Base-by-base conservation (phyloP, 208 protist species). In the Crithidia bombi region DNA sequence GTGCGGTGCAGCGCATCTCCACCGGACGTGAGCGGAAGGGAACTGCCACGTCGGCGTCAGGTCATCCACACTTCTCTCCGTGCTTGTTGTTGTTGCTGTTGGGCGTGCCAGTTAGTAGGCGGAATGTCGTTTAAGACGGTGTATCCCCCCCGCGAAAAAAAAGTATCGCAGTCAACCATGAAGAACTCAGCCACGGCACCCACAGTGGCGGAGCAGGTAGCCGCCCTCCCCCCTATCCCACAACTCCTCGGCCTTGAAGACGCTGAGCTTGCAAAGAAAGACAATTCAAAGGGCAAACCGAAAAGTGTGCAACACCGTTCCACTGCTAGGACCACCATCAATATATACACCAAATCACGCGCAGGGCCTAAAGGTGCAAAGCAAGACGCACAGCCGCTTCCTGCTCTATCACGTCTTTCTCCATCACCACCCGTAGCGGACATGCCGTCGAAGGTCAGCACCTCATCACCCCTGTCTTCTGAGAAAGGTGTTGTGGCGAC, bases 191-290 rank as follows among this genome's bases (percentile, higher is more conserved):
- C 14, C 23, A 19, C 38, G 33, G 21, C 14, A 9, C 44, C 21
- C 30, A 83, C 78, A 0, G 80, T 85, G n/a, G 80, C 80, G 9
- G 64, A 70, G 51, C 80, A 85, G 63, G 75, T 85, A 2, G 68
- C 80, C 39, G 52, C 56, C 6, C 66, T 85, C 14, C 71, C 80
- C 0, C 75, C 80, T 3, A 61, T 82, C 3, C 55, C 69, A 3
- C 59, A 75, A 19, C 41, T 82, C 2, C 65, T 85, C 10, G 70
- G 75, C 46, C 26, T 77, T 25, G 51, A 71, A 14, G 28, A 32
- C 15, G 19, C 36, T 3, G 28, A 64, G 1, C 3, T 17, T 17
- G 30, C 25, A 26, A 3, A 19, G n/a, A n/a, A 21, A 3, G 4
- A 5, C 36, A 47, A 28, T 12, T 1, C 36, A 47, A 47, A 12